Conservation (phyloP, 257 asterid species). For the Solanum dulcamara region DNA sequence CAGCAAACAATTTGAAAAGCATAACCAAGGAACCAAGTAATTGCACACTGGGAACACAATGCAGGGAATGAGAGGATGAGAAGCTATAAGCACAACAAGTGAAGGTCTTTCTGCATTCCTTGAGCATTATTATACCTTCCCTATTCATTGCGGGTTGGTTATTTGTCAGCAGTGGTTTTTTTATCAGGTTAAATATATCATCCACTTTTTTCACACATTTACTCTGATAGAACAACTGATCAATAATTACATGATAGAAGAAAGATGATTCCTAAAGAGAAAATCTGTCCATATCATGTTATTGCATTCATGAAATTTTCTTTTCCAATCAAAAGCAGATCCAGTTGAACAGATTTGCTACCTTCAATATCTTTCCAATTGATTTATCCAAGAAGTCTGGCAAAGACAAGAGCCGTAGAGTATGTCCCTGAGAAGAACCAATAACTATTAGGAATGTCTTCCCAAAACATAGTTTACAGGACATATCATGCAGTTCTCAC, state of each 20-base stretch:
- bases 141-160: not conserved
- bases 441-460: slow-evolving; percentile 10
- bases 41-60: not conserved
- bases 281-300: not conserved
- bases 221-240: not conserved
- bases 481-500: slow-evolving; percentile 33
- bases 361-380: slow-evolving; percentile 96
- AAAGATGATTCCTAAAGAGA: not conserved
- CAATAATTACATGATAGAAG: not conserved
- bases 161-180: not conserved
- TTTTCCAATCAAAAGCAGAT: not conserved
- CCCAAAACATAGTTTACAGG: not conserved
- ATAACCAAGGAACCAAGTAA: not conserved
- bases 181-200: not conserved
- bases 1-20: not conserved
- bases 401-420: slow-evolving; percentile 78
- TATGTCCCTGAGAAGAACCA: slow-evolving; percentile 65
- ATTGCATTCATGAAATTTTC: not conserved
- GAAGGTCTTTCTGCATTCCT: not conserved
- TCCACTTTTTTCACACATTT: not conserved
- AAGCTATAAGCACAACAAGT: not conserved
- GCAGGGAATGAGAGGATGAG: not conserved
- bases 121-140: not conserved
- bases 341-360: not conserved
- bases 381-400: slow-evolving; percentile 96